Base-by-base conservation (phyloP, 129 eudicot genomes). In the Calendula officinalis region DNA sequence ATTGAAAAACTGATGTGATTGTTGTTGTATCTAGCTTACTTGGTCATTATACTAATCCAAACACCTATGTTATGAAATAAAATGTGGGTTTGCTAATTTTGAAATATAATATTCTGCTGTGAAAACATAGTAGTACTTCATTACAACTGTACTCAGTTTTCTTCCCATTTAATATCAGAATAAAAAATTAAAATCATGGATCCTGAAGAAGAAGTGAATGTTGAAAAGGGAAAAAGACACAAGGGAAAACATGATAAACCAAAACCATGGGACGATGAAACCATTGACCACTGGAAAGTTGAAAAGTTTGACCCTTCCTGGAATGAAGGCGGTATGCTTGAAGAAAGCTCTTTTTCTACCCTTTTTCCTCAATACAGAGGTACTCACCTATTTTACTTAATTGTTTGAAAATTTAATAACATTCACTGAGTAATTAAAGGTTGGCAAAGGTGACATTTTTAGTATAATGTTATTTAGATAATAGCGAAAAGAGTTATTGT, bases 211-310 rank as follows among this genome's bases (percentile, higher is more conserved):
- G 30, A 22, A 22, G 30, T 22, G 30, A 50, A 66, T 22, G 13
- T 4, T 14, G 46, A 52, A 17, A 51, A 65, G 63, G 60, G 72
- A 32, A 65, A 47, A 37, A 92, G 66, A 73, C 95, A 92, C 77
- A 92, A 88, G 77, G 99, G 99, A 32, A 92, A 92, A 76, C 99
- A 92, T 75, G 92, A 92, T 65, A 92, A 92, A 77, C 85, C 83
- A 7, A 92, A 92, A 82, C 99, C 99, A 32, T 86, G 92, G 96
- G 99, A 88, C 47, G 82, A 75, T 3, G 84, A 73, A 0, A 72
- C 59, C 39, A 70, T 80, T 46, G 98, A 88, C 57, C 91, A 71
- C 16, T 92, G 99, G 97, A 79, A 83, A 70, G 55, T 94, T 9
- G 95, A 90, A 12, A 90, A 84, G 68, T 90, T 90, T 63, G 92